Percentiles rank a stretch among this genome's conserved stretches.
Conservation (phyloP, 306 rosid genomes). For the Fagus crenata region DNA sequence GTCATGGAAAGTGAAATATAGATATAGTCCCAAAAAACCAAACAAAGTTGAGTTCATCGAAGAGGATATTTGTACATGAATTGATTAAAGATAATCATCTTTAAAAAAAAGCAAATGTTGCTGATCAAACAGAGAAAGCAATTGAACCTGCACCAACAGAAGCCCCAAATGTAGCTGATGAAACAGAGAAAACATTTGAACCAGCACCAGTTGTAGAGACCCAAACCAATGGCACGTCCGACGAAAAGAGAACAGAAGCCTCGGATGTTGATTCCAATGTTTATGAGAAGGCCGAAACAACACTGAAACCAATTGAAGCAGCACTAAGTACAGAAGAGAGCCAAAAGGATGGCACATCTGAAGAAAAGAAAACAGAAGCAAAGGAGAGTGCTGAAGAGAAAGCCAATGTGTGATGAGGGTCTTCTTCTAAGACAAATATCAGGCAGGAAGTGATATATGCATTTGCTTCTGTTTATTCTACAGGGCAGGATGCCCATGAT, state of each 20-base stretch:
- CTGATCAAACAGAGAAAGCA: not conserved
- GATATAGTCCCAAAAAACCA: too few species aligned
- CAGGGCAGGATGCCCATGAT: conserved; percentile 1
- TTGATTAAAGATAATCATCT: too few species aligned
- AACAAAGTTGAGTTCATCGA: too few species aligned
- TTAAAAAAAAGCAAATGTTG: not conserved
- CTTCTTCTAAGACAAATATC: conserved; percentile 13
- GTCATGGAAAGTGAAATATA: too few species aligned
- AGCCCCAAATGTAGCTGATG: too few species aligned
- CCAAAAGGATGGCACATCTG: not conserved
- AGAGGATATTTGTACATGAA: too few species aligned
- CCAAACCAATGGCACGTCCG: not conserved
- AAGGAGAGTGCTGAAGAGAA: not conserved
- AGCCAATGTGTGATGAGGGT: conserved; percentile 9
- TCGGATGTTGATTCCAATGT: conserved; percentile 1
- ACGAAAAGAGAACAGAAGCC: not conserved
- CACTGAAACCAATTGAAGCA: conserved; percentile 30
- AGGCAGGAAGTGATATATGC: conserved; percentile 13
- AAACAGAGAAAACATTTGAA: too few species aligned
- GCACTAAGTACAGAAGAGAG: not conserved
- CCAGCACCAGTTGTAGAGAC: too few species aligned
- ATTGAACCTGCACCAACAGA: not conserved
- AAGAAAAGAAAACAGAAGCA: conserved; percentile 31
- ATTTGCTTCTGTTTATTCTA: not conserved
- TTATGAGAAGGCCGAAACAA: not conserved